These are phyloP conservation scores for Eimeria acervulina DNA, from an alignment of 169 alveolate species.

Conservation along the genomic window DNA sequence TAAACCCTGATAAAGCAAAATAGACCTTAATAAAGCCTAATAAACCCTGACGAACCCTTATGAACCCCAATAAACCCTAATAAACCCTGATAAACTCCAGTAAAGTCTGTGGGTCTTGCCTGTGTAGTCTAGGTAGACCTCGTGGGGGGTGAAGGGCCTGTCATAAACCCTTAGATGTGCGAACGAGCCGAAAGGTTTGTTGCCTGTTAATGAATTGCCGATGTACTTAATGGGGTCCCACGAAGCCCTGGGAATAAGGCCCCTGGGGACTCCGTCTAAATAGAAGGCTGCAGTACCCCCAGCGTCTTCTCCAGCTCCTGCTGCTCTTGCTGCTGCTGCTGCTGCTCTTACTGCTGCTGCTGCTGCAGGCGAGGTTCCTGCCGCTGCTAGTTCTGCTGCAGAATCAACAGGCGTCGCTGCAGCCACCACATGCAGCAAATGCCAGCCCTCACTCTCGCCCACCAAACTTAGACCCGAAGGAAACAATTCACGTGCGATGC, in stretches of 20 bases:
- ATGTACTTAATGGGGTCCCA: slow-evolving; percentile 32
- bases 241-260: slow-evolving; percentile 25
- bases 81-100: not conserved
- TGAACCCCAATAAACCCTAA: not conserved
- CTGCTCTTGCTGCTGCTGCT: slow-evolving; percentile 35
- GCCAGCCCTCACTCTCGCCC: slow-evolving; percentile 34
- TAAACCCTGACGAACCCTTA: not conserved
- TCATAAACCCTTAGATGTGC: slow-evolving; percentile 26
- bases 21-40: not conserved
- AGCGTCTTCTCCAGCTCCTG: not conserved
- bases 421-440: slow-evolving; percentile 49
- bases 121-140: slow-evolving; percentile 39
- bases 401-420: not conserved
- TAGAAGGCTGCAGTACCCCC: slow-evolving; percentile 16
- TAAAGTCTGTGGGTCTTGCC: not conserved
- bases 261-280: slow-evolving; percentile 55
- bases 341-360: slow-evolving; percentile 21
- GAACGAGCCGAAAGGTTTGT: slow-evolving; percentile 19
- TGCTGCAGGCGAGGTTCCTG: not conserved
- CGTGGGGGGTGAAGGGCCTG: slow-evolving; percentile 14
- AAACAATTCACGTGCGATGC: not conserved
- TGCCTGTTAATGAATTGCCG: slow-evolving; percentile 1
- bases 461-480: slow-evolving; percentile 25
- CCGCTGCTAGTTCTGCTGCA: slow-evolving; percentile 25
- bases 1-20: not conserved